Conservation (phyloP, 2,329 filamentous ascomycete species). For the Ustulina deusta region DNA sequence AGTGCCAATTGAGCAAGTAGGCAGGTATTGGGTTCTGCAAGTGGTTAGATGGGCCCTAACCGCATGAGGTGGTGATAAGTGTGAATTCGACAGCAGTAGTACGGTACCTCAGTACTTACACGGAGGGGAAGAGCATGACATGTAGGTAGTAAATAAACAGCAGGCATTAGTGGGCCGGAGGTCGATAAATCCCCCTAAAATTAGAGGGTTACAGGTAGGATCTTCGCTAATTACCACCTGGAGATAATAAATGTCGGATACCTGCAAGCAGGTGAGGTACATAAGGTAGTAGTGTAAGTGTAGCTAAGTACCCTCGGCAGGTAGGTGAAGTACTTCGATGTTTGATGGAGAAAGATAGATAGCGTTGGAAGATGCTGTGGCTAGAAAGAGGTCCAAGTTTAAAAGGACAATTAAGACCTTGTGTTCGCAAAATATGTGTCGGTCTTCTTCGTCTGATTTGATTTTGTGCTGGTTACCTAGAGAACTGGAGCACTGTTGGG, state of each 20-base stretch:
- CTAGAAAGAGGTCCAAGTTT: neutral
- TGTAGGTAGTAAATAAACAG: neutral
- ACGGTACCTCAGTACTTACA: neutral
- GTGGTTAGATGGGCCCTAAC: constrained; percentile 33
- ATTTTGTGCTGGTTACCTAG: neutral
- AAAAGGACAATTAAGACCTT: neutral
- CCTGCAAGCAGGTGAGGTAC: too few species aligned
- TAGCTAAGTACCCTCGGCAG: neutral
- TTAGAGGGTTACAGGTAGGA: neutral
- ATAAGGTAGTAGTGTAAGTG: neutral
- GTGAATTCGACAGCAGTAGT: constrained; percentile 1
- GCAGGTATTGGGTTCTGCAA: constrained; percentile 20
- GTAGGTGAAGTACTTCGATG: neutral
- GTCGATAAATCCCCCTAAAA: neutral
- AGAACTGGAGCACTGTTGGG: neutral
- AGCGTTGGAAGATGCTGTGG: neutral
- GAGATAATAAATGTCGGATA: neutral
- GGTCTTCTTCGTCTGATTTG: neutral
- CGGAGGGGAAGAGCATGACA: neutral
- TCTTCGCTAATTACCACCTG: neutral
- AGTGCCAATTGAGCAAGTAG: neutral
- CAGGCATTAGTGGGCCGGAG: neutral
- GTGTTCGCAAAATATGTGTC: neutral
- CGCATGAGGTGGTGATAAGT: constrained; percentile 6
- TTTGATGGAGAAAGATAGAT: neutral